A percentile compares a stretch with the other conserved stretches of the same genome.
Evolutionary conservation across 2,329 filamentous ascomycete genomes (phyloP).

Genomic region (Alternaria postmessia): DNA sequence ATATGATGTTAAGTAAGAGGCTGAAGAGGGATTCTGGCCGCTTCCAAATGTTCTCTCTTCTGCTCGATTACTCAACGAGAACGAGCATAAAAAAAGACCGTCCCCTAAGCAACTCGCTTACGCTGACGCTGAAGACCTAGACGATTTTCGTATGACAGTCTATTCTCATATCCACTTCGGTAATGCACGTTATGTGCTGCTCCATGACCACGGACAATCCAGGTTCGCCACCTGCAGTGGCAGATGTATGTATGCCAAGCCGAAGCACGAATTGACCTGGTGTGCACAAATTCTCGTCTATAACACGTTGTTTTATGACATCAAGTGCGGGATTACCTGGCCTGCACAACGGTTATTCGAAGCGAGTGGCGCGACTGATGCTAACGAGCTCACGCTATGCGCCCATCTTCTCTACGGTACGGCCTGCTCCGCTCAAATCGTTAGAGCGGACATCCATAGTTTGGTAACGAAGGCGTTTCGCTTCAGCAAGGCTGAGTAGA

Average conservation of each 20-base stretch:
- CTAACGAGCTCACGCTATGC: slow-evolving; percentile 24
- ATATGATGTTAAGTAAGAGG: slow-evolving; percentile 34
- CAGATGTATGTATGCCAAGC: slow-evolving; percentile 27
- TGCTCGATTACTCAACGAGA: neutral
- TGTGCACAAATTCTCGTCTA: slow-evolving; percentile 33
- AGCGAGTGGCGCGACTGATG: slow-evolving; percentile 35
- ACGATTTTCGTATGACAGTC: slow-evolving; percentile 37
- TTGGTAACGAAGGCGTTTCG: slow-evolving; percentile 25
- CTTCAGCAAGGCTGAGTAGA: slow-evolving; percentile 14
- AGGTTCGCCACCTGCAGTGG: slow-evolving; percentile 37
- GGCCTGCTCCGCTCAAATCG: slow-evolving; percentile 33
- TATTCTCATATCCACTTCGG: slow-evolving; percentile 33
- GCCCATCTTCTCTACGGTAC: slow-evolving; percentile 24
- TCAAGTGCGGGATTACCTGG: slow-evolving; percentile 32
- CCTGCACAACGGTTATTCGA: slow-evolving; percentile 28
- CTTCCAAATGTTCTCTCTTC: slow-evolving; percentile 14
- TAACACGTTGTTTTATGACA: slow-evolving; percentile 37
- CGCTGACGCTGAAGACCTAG: slow-evolving; percentile 25
- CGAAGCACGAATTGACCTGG: slow-evolving; percentile 27
- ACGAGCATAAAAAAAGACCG: slow-evolving; percentile 20
- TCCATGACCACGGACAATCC: slow-evolving; percentile 31
- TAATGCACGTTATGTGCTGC: slow-evolving; percentile 41
- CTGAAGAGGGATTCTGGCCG: slow-evolving; percentile 24
- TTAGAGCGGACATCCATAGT: slow-evolving; percentile 17
- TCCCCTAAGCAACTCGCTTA: slow-evolving; percentile 40